Conservation (phyloP, 2,329 filamentous ascomycete genomes). For the Aspergillus sp. region DNA sequence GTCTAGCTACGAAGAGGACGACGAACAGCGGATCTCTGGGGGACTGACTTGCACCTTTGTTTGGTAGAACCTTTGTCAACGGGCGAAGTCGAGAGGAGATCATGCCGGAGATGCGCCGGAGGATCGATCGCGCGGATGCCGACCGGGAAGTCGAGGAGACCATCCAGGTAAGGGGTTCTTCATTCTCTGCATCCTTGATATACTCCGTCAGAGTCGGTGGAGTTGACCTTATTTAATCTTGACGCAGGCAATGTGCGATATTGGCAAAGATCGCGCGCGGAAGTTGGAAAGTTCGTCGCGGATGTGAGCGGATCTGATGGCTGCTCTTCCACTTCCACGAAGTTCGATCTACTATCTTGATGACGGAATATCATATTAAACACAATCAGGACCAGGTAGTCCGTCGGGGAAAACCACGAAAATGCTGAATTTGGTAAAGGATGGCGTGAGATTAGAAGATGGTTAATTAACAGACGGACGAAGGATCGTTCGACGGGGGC, state of each 20-base stretch:
- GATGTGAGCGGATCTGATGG: slow-evolving; percentile 4
- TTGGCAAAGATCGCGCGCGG: slow-evolving; percentile 73
- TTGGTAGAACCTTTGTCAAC: slow-evolving; percentile 76
- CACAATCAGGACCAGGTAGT: no score
- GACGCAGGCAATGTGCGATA: slow-evolving; percentile 81
- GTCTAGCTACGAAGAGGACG: background rate
- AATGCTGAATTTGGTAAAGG: no score
- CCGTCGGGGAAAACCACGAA: no score
- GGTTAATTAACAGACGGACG: no score
- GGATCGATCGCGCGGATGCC: slow-evolving; percentile 69
- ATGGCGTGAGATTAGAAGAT: no score
- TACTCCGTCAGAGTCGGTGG: background rate
- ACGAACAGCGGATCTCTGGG: no score
- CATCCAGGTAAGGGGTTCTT: slow-evolving; percentile 61
- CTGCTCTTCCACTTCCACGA: no score
- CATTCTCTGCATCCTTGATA: background rate
- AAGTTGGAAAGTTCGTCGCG: slow-evolving; percentile 52
- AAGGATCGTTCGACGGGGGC: no score
- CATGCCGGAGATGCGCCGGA: slow-evolving; percentile 75
- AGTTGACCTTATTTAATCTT: slow-evolving; percentile 3
- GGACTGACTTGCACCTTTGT: background rate
- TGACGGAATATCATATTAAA: no score
- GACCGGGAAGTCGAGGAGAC: slow-evolving; percentile 68
- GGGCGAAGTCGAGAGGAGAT: slow-evolving; percentile 71
- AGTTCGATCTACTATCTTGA: no score